These are phyloP conservation scores for Ophiostoma populinum DNA, from an alignment of 2,329 filamentous ascomycete genomes.

Conservation along the genomic window DNA sequence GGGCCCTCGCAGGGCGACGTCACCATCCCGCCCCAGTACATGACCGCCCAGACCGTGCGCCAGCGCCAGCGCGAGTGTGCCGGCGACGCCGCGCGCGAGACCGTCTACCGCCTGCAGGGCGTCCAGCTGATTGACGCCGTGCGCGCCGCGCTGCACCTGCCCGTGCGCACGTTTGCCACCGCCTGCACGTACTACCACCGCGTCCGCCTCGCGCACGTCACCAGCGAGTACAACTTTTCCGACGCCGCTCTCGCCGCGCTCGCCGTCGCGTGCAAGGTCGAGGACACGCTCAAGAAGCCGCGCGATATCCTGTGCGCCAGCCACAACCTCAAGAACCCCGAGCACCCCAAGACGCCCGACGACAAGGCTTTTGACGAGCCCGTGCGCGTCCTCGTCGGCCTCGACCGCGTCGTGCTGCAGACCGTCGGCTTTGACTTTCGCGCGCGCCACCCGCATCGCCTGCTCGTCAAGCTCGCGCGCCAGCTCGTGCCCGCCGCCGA, in stretches of 20 bases:
- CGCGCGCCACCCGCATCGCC: constrained; percentile 70
- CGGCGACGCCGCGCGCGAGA: constrained; percentile 62
- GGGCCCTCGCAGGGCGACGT: too few species aligned
- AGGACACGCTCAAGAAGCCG: constrained; percentile 95
- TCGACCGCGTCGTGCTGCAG: constrained; percentile 87
- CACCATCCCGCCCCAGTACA: too few species aligned
- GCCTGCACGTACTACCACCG: constrained; percentile 89
- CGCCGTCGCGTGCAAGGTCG: constrained; percentile 90
- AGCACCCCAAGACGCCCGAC: constrained; percentile 56
- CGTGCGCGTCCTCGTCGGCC: constrained; percentile 66
- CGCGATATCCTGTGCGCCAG: constrained; percentile 80
- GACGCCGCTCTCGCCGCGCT: constrained; percentile 79
- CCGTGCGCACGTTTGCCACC: constrained; percentile 80
- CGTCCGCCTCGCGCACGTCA: constrained; percentile 73
- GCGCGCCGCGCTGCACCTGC: constrained; percentile 63
- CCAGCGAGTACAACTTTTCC: constrained; percentile 67
- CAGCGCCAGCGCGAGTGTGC: constrained; percentile 51
- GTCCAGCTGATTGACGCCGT: constrained; percentile 81
- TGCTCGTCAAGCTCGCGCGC: constrained; percentile 63
- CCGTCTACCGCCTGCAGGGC: constrained; percentile 65
- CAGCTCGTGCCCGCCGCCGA: constrained; percentile 30
- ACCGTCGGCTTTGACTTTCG: constrained; percentile 88
- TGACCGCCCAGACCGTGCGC: constrained; percentile 66
- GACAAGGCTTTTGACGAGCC: constrained; percentile 74
- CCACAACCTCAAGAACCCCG: constrained; percentile 63